Conservation (phyloP, 2,329 filamentous ascomycete species). For the Paecilomyces dactylethromorphus region DNA sequence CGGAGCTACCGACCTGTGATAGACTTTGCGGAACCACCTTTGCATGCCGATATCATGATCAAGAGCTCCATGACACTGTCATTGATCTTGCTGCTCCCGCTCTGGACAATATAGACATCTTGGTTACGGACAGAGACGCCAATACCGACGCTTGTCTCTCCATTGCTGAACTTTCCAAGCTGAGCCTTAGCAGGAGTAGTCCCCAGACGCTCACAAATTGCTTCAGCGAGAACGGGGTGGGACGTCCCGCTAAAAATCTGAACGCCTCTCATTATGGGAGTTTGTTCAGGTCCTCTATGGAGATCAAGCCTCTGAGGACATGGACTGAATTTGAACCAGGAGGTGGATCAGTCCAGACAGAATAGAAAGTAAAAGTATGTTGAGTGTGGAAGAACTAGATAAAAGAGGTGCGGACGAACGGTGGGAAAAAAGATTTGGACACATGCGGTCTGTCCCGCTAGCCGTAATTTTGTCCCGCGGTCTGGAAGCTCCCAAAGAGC, state of each 20-base stretch:
- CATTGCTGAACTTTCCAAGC: constrained; percentile 62
- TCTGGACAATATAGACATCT: constrained; percentile 98
- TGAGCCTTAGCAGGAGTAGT: constrained; percentile 54
- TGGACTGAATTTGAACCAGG: not conserved
- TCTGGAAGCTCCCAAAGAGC: not conserved
- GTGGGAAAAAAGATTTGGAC: constrained; percentile 2
- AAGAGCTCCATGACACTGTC: constrained; percentile 98
- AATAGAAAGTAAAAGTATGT: constrained; percentile 8
- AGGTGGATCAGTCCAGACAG: constrained; percentile 1
- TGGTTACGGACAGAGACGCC: constrained; percentile 78
- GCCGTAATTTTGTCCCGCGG: constrained; percentile 6
- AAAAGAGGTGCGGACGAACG: constrained; percentile 1
- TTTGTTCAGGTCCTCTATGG: constrained; percentile 3
- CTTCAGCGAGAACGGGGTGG: constrained; percentile 57
- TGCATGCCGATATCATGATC: constrained; percentile 98
- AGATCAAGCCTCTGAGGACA: not conserved
- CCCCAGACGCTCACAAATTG: constrained; percentile 61
- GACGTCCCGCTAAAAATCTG: constrained; percentile 63
- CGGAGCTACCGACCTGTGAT: constrained; percentile 67
- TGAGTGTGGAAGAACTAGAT: constrained; percentile 6
- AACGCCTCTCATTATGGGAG: constrained; percentile 53
- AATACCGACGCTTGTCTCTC: constrained; percentile 64
- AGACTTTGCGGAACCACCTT: constrained; percentile 92
- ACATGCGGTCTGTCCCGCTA: constrained; percentile 8
- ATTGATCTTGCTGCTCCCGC: constrained; percentile 91